Evolutionary conservation across 306 rosid genomes (phyloP).

Genomic region (Cicer bijugum): DNA sequence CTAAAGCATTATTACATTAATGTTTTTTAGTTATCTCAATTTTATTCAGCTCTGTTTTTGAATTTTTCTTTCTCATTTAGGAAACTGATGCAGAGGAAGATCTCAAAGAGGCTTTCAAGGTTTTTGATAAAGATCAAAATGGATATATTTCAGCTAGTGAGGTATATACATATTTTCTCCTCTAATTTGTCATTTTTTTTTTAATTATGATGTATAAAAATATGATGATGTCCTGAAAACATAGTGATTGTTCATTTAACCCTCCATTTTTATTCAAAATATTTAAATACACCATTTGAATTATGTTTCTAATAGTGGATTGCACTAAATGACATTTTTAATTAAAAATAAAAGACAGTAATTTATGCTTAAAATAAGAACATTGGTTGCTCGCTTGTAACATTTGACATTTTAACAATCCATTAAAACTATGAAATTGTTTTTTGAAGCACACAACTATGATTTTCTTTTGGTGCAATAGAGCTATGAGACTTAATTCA

Average conservation of each 20-base stretch:
- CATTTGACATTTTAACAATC: not conserved
- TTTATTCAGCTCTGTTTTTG: not conserved
- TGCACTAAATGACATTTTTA: no score
- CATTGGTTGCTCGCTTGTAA: not conserved
- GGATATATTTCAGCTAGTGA: slow-evolving; percentile 93
- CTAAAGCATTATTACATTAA: not conserved
- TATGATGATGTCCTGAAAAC: not conserved
- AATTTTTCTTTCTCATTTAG: slow-evolving; percentile 43
- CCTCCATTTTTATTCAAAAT: no score
- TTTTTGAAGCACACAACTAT: no score
- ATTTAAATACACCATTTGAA: no score
- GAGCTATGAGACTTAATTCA: no score
- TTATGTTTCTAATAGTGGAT: no score
- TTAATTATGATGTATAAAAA: no score
- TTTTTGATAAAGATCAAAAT: slow-evolving; percentile 93
- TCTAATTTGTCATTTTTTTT: not conserved
- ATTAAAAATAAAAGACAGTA: no score
- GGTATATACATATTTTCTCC: slow-evolving; percentile 48
- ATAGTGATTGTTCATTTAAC: no score
- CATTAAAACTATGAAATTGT: not conserved
- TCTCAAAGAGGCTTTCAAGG: slow-evolving; percentile 91
- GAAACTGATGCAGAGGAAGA: slow-evolving; percentile 91
- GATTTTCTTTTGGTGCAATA: no score
- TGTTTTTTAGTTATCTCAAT: not conserved
- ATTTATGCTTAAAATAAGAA: no score